Base-by-base conservation (phyloP, 805 yeast genomes). In the Suhomyces kilbournensis region DNA sequence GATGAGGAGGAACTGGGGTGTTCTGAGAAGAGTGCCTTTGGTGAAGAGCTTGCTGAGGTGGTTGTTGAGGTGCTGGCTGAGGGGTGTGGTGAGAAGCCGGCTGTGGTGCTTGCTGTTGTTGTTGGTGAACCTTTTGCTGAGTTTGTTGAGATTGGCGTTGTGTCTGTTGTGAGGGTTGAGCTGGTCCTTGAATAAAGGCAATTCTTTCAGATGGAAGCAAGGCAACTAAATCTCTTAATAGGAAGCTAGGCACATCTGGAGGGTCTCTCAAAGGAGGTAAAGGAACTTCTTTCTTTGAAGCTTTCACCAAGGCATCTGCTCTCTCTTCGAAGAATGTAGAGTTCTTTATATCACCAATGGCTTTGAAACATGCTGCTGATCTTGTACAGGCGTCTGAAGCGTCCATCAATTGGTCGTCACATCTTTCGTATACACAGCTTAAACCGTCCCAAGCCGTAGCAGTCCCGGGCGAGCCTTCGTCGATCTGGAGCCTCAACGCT, bases 401-500 rank as follows among this genome's bases (percentile, higher is more conserved):
- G 63, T 83, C 87, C 54, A 71, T 67, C 20, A 77, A 68, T 60
- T 83, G 87, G 57, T 80, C 83, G 53, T 82, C 85, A 60, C 86
- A 82, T 17, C 85, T 69, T 58, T 82, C 86, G 60, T 83, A 83
- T 7, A 83, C 86, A 63, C 84, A 80, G 35, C 81, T 72, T 43
- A 83, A 63, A 1, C 87, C 87, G 59, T 82, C 85, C 88, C 88
- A 83, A 1, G 86, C 86, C 12, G 82, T 71, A 1, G 84, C 86
- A 4, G 79, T 71, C 1, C 77, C 75, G 1, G 72, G 71, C 7
- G 76, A 69, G 9, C 72, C 72, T 45, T 78, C 82, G 47, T 78
- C 81, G 42, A 72, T 68, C 56, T 78, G 79, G 9, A 82, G 62
- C 45, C 83, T 70, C 17, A 84, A 75, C 2, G 87, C 88, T 62